Conservation (phyloP, 768 basidiomycete species). For the Flagelloscypha sp. region DNA sequence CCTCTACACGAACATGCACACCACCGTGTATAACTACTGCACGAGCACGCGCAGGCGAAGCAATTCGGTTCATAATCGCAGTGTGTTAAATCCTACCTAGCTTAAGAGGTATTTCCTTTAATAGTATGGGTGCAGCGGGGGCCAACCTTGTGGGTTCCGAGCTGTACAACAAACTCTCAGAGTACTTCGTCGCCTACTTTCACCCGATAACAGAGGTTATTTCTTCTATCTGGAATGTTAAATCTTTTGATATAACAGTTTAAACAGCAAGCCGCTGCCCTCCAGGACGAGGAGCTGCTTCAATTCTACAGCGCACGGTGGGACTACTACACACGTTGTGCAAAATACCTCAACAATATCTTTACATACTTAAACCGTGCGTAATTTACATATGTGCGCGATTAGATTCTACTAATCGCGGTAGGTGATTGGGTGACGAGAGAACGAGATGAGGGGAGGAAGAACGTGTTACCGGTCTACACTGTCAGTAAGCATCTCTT, state of each 20-base stretch:
- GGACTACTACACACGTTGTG: conserved; percentile 95
- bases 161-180: conserved; percentile 63
- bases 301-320: conserved; percentile 89
- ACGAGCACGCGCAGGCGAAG: conserved; percentile 49
- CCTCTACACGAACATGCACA: conserved; percentile 58
- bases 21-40: conserved; percentile 74
- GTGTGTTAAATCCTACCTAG: no score
- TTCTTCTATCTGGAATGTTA: no score
- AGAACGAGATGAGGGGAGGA: conserved; percentile 94
- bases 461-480: conserved; percentile 91
- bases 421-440: conserved; percentile 98
- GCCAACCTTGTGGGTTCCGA: conserved; percentile 76
- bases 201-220: no score
- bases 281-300: conserved; percentile 83
- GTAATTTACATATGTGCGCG: conserved; percentile 75
- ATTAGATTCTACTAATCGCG: no score
- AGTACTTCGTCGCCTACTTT: conserved; percentile 58
- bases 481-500: conserved; percentile 60
- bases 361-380: conserved; percentile 95
- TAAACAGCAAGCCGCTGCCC: conserved; percentile 61
- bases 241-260: no score
- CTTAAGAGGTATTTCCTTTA: no score
- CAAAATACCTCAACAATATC: conserved; percentile 93
- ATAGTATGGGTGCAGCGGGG: conserved; percentile 44
- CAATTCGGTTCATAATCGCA: no score